Base-by-base conservation (phyloP, 164 flowering plant genomes). In the Dillenia suffruticosa region DNA sequence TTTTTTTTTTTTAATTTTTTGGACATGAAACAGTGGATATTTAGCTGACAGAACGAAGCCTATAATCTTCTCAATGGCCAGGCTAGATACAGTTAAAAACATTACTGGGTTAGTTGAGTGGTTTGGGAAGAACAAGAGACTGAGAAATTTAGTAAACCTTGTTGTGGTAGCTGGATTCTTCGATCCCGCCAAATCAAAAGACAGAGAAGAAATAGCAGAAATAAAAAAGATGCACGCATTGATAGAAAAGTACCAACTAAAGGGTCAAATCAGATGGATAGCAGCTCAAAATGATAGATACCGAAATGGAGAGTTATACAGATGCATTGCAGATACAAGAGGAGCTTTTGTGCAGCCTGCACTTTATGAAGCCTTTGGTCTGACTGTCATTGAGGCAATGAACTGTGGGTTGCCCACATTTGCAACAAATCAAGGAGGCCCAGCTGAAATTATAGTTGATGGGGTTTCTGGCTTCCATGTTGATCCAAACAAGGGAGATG, bases 311-410 rank as follows among this genome's bases (percentile, higher is more conserved):
- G 98, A 93, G 73, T 75, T 93, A 10, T 93, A 93, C 75, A 81
- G 97, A 1, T 78, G 82, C 54, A 81, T 93, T 54, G 98, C 98
- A 4, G 98, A 93, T 52, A 78, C 92, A 17, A 90, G 78, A 74
- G 98, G 98, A 47, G 97, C 92, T 45, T 92, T 93, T 58, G 94
- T 90, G 64, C 98, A 93, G 74, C 97, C 98, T 47, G 98, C 98
- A 44, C 51, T 82, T 3, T 90, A 88, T 67, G 98, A 93, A 73
- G 98, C 94, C 22, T 92, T 92, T 59, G 98, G 98, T 0, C 83
- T 93, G 9, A 93, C 98, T 6, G 98, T 93, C 12, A 83, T 90
- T 46, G 98, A 93, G 71, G 97, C 98, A 22, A 93, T 93, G 97
- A 90, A 84, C 74, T 89, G 94, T 70, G 97, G 97, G 12, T 68